These are phyloP conservation scores for Calocybe gangraenosa DNA, from an alignment of 768 basidiomycete species.

Conservation along the genomic window DNA sequence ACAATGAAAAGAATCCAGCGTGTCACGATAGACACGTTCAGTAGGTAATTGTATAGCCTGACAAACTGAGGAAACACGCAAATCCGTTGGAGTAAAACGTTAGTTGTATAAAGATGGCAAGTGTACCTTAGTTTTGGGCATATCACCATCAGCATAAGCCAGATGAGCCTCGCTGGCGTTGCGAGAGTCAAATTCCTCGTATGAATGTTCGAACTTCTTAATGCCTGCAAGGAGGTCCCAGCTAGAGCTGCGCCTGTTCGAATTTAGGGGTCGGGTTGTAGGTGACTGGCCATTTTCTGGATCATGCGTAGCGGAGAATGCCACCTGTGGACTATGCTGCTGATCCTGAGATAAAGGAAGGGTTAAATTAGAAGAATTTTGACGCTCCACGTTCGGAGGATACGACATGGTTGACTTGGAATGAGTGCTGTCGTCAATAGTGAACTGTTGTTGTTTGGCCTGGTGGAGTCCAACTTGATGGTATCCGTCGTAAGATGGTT, in stretches of 20 bases:
- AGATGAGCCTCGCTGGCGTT: constrained; percentile 49
- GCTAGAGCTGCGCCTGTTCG: constrained; percentile 28
- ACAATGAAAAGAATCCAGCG: constrained; percentile 80
- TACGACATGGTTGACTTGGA: constrained; percentile 13
- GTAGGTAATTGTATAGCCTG: constrained; percentile 66
- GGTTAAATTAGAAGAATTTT: constrained; percentile 11
- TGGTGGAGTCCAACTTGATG: constrained; percentile 2
- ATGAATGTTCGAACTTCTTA: constrained; percentile 48
- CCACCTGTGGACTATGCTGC: constrained; percentile 1
- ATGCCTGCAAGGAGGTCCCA: constrained; percentile 51
- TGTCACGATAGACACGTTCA: constrained; percentile 73
- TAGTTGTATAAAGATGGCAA: not conserved
- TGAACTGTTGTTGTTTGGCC: not conserved
- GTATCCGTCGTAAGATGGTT: constrained; percentile 10
- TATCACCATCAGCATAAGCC: constrained; percentile 57
- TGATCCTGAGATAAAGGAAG: constrained; percentile 8
- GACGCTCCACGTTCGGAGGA: constrained; percentile 13
- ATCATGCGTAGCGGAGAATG: constrained; percentile 12
- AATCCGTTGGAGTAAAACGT: not conserved
- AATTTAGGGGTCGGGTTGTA: constrained; percentile 10
- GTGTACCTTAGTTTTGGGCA: constrained; percentile 51
- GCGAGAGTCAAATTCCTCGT: constrained; percentile 54
- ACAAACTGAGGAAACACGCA: constrained; percentile 43
- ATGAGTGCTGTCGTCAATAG: not conserved
- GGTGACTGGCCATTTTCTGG: constrained; percentile 20